These are phyloP conservation scores for Triticum urartu DNA, from an alignment of 176 grass and related monocot genomes.

Conservation along the genomic window DNA sequence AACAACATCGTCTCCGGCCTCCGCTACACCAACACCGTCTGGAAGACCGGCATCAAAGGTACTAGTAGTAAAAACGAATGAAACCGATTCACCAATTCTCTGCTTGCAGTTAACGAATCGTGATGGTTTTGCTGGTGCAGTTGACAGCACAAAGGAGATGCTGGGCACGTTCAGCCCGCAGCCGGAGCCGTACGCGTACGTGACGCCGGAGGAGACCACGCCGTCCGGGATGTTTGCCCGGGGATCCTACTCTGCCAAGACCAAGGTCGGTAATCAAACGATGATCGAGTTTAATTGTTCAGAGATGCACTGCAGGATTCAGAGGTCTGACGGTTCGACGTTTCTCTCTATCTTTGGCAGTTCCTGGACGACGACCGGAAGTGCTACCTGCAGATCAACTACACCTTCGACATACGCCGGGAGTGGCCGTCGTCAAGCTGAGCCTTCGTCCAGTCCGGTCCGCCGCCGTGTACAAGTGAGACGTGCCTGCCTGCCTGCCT, in stretches of 20 bases:
- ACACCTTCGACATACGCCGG: constrained; percentile 92
- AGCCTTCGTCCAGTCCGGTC: too few relatives aligned
- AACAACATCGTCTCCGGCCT: constrained; percentile 98
- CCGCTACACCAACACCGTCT: constrained; percentile 91
- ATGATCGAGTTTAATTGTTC: not conserved
- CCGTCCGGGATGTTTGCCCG: constrained; percentile 84
- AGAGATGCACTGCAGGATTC: not conserved
- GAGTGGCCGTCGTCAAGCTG: constrained; percentile 75
- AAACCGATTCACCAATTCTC: not conserved
- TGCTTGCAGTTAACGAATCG: too few relatives aligned
- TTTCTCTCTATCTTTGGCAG: constrained; percentile 31
- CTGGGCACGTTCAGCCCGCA: constrained; percentile 94
- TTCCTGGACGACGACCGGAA: constrained; percentile 95
- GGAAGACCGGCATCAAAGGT: constrained; percentile 94
- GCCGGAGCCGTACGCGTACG: constrained; percentile 82
- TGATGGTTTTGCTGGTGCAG: constrained; percentile 26
- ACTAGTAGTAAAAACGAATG: not conserved
- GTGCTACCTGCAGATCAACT: constrained; percentile 96
- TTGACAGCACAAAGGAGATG: constrained; percentile 88
- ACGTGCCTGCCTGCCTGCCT: not conserved
- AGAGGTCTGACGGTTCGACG: not conserved
- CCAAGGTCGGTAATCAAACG: constrained; percentile 48
- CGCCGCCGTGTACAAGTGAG: not conserved
- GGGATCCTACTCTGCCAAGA: constrained; percentile 87
- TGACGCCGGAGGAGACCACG: constrained; percentile 84